Percentiles rank a stretch among this genome's conserved stretches.
Conservation (phyloP, 306 rosid genomes). For the Malus domestica region DNA sequence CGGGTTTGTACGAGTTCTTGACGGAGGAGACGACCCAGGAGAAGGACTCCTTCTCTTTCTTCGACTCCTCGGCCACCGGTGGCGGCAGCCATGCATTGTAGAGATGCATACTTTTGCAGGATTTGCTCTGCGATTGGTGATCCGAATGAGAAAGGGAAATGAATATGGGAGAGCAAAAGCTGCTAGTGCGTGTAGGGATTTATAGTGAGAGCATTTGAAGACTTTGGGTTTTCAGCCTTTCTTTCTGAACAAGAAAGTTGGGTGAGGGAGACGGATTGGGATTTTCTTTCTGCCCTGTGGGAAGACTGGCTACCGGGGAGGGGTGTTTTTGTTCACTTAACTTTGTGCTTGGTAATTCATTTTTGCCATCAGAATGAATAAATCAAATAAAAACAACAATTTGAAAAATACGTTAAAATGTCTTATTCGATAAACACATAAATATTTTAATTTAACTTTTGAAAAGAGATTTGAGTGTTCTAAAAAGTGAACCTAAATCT, state of each 20-base stretch:
- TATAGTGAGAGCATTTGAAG: not conserved
- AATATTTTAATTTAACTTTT: too few species aligned
- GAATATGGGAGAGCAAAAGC: not conserved
- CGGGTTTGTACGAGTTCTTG: slow-evolving; percentile 39
- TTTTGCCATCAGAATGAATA: too few species aligned
- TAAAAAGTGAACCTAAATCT: not conserved
- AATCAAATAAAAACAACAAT: too few species aligned
- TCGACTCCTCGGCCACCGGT: slow-evolving; percentile 70
- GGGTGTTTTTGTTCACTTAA: not conserved
- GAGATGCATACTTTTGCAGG: slow-evolving; percentile 58
- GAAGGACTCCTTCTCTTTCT: slow-evolving; percentile 67
- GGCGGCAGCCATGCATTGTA: slow-evolving; percentile 98
- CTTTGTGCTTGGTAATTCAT: not conserved
- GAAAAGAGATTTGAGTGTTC: not conserved
- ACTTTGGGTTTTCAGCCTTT: slow-evolving; percentile 2
- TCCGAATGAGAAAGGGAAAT: not conserved
- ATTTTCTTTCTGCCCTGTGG: not conserved
- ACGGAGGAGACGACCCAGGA: slow-evolving; percentile 50
- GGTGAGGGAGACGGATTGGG: not conserved
- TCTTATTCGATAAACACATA: too few species aligned
- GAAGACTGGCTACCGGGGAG: slow-evolving; percentile 10
- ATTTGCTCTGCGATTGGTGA: not conserved
- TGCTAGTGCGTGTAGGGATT: not conserved
- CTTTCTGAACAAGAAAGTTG: slow-evolving; percentile 28
- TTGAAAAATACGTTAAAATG: too few species aligned